phyloP scores from a whole-genome alignment of 495 filamentous ascomycete genomes.

The Penicillium lagena region DNA sequence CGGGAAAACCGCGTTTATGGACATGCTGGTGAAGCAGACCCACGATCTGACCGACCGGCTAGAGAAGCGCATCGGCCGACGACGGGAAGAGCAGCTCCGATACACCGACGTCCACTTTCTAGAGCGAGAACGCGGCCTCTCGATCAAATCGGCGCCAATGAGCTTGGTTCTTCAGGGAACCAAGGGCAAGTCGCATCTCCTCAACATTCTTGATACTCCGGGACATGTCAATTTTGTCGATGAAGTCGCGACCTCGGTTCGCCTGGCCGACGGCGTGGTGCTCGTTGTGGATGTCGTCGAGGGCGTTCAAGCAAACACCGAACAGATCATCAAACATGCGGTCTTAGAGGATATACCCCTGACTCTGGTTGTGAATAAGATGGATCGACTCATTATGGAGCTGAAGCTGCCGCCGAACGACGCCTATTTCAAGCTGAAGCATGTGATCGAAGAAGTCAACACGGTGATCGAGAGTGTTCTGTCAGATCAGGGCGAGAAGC shows the following conservation, averaged over 20 bases:
- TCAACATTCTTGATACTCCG: slow-evolving; percentile 94
- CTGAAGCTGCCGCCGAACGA: slow-evolving; percentile 91
- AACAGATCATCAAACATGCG: slow-evolving; percentile 94
- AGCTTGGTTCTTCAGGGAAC: slow-evolving; percentile 81
- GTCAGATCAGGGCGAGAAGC: slow-evolving; percentile 73
- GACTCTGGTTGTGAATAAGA: slow-evolving; percentile 89
- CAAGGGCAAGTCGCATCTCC: slow-evolving; percentile 88
- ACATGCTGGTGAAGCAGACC: slow-evolving; percentile 94
- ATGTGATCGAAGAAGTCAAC: slow-evolving; percentile 96
- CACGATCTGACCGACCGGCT: slow-evolving; percentile 75
- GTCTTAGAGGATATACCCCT: slow-evolving; percentile 85
- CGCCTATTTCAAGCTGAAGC: slow-evolving; percentile 97
- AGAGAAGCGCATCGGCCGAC: slow-evolving; percentile 73
- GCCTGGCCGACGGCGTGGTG: slow-evolving; percentile 86
- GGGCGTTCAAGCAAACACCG: slow-evolving; percentile 92
- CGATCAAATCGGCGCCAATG: slow-evolving; percentile 92
- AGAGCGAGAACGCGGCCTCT: slow-evolving; percentile 86
- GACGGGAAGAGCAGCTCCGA: slow-evolving; percentile 81
- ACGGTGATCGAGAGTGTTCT: slow-evolving; percentile 84
- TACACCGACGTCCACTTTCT: slow-evolving; percentile 90
- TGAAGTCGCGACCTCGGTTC: slow-evolving; percentile 82
- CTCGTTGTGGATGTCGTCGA: slow-evolving; percentile 97
- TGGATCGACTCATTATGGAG: slow-evolving; percentile 92
- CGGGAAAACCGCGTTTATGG: slow-evolving; percentile 96
- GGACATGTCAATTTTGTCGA: slow-evolving; percentile 98